Percentiles rank a stretch among this genome's conserved stretches.
phyloP scores from a whole-genome alignment of 106 monocot species.

The Triglochin maritima region DNA sequence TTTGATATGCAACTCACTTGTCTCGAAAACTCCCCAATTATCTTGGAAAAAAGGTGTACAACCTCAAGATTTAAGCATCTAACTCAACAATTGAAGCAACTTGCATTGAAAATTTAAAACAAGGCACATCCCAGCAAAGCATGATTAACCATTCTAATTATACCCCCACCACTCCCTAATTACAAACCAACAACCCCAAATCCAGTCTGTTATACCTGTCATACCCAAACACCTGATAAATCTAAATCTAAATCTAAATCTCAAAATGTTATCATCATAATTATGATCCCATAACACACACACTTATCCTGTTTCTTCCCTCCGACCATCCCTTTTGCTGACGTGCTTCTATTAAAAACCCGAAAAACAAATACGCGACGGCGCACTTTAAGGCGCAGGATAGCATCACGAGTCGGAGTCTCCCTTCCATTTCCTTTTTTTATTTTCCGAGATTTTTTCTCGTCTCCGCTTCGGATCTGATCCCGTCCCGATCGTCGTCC shows the following conservation, averaged over 20 bases:
- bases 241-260: background rate
- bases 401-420: too few relatives aligned
- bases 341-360: background rate
- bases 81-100: background rate
- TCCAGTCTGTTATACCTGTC: background rate
- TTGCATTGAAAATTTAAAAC: background rate
- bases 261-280: background rate
- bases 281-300: background rate
- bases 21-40: too few relatives aligned
- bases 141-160: too few relatives aligned
- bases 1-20: too few relatives aligned
- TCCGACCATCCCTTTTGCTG: background rate
- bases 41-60: too few relatives aligned
- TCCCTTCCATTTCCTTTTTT: background rate
- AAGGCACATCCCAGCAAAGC: background rate
- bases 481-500: background rate
- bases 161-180: background rate
- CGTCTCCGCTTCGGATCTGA: background rate
- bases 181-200: background rate
- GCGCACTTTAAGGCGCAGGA: conserved; percentile 2
- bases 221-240: background rate
- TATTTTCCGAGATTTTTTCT: background rate
- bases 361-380: background rate
- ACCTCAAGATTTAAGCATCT: background rate
- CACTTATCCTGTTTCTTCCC: background rate